Conservation (phyloP, 495 filamentous ascomycete genomes). For the Bryoglossum gracile region DNA sequence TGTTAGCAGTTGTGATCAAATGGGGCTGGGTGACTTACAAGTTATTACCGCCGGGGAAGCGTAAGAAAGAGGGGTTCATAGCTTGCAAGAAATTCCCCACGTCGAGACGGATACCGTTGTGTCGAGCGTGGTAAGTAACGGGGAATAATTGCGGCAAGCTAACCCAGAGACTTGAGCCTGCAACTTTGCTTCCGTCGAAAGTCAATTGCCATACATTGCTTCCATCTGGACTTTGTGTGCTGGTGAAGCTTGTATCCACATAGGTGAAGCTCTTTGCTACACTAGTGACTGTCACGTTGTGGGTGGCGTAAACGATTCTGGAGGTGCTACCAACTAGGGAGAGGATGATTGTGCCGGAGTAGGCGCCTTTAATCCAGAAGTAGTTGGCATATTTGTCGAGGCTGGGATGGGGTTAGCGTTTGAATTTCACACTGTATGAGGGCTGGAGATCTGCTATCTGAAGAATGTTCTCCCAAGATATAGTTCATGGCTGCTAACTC, state of each 20-base stretch:
- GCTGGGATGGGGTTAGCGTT: no score
- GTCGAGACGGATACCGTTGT: constrained; percentile 44
- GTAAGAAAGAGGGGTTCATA: constrained; percentile 38
- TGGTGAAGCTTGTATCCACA: constrained; percentile 29
- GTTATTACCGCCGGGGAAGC: constrained; percentile 48
- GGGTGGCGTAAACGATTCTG: constrained; percentile 31
- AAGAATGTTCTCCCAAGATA: no score
- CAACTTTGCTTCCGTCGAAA: constrained; percentile 35
- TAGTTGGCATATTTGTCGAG: constrained; percentile 36
- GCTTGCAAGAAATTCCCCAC: constrained; percentile 36
- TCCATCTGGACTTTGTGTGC: constrained; percentile 35
- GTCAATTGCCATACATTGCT: constrained; percentile 45
- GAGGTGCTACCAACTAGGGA: constrained; percentile 28
- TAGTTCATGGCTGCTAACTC: no score
- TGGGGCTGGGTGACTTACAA: constrained; percentile 11
- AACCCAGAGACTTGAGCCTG: constrained; percentile 37
- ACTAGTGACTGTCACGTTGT: constrained; percentile 32
- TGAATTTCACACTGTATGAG: no score
- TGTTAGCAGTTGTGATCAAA: constrained; percentile 6
- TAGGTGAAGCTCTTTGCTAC: constrained; percentile 25
- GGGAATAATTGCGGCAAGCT: constrained; percentile 45
- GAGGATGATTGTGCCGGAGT: constrained; percentile 21
- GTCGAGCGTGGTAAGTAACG: constrained; percentile 38
- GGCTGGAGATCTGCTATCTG: no score
- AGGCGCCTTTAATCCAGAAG: constrained; percentile 40